Conservation (phyloP, 805 yeast genomes). For the Candida nemodendra region DNA sequence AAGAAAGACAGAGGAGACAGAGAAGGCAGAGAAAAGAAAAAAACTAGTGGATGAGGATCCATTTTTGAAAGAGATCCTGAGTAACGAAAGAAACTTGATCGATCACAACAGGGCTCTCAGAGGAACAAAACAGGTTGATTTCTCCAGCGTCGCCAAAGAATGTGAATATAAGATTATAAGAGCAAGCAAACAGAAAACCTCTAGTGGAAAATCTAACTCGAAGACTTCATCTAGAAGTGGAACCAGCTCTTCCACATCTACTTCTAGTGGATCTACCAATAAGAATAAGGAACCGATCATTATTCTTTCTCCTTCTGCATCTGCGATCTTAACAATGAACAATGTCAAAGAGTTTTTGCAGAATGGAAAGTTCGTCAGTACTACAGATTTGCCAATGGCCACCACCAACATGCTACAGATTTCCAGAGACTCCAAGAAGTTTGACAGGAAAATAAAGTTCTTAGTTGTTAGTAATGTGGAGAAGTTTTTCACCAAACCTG, state of each 20-base stretch:
- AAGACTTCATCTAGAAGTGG: slow-evolving; percentile 1
- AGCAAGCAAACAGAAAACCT: slow-evolving; percentile 41
- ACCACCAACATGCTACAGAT: slow-evolving; percentile 47
- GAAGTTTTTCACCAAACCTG: slow-evolving; percentile 84
- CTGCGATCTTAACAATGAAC: slow-evolving; percentile 62
- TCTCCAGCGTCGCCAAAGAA: slow-evolving; percentile 66
- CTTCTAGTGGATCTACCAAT: slow-evolving; percentile 7
- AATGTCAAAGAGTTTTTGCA: slow-evolving; percentile 72
- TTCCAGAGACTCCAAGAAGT: slow-evolving; percentile 51
- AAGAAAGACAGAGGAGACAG: slow-evolving; percentile 4
- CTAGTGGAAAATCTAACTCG: slow-evolving; percentile 6
- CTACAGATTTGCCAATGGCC: slow-evolving; percentile 39
- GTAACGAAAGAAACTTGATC: slow-evolving; percentile 42
- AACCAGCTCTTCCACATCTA: slow-evolving; percentile 3
- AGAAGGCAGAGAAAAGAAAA: slow-evolving; percentile 11
- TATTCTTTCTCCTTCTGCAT: slow-evolving; percentile 75
- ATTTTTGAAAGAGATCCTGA: slow-evolving; percentile 44
- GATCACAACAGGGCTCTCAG: slow-evolving; percentile 45
- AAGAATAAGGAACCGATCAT: slow-evolving; percentile 63
- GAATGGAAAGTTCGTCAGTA: slow-evolving; percentile 64
- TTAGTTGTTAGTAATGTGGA: slow-evolving; percentile 88
- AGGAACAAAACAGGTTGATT: slow-evolving; percentile 66
- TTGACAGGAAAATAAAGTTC: slow-evolving; percentile 58
- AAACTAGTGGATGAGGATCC: slow-evolving; percentile 45
- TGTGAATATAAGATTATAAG: slow-evolving; percentile 57